These are phyloP conservation scores for Hypoxylon fragiforme DNA, from an alignment of 495 filamentous ascomycete species.

Conservation along the genomic window DNA sequence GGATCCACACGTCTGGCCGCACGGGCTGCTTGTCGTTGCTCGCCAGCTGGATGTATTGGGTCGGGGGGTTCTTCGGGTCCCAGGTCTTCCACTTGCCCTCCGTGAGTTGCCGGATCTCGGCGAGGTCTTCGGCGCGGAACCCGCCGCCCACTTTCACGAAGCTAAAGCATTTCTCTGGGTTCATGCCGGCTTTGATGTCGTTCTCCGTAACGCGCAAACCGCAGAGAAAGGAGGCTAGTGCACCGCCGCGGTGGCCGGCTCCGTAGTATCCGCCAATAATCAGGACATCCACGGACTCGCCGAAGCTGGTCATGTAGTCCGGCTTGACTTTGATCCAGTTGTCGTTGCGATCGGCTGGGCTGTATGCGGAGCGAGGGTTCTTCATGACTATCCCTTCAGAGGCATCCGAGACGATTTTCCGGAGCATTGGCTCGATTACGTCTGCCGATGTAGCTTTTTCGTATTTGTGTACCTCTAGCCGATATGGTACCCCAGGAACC, in stretches of 20 bases:
- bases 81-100: constrained; percentile 90
- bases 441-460: constrained; percentile 63
- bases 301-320: constrained; percentile 97
- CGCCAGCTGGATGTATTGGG: constrained; percentile 76
- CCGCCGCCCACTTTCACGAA: constrained; percentile 98
- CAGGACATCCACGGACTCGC: constrained; percentile 86
- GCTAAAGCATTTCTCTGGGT: constrained; percentile 77
- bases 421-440: constrained; percentile 76
- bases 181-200: constrained; percentile 55
- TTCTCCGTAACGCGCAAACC: constrained; percentile 77
- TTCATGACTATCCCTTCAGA: constrained; percentile 94
- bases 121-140: constrained; percentile 83
- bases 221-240: constrained; percentile 82
- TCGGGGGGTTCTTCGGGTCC: constrained; percentile 79
- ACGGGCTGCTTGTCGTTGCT: constrained; percentile 72
- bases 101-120: constrained; percentile 76
- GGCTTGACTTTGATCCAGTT: constrained; percentile 99
- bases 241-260: constrained; percentile 79
- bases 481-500: constrained; percentile 66
- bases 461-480: constrained; percentile 84
- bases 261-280: constrained; percentile 95
- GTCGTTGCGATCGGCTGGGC: constrained; percentile 87
- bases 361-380: constrained; percentile 85
- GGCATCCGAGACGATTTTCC: constrained; percentile 82
- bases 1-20: constrained; percentile 91